These are phyloP conservation scores for Cucumis sativus DNA, from an alignment of 306 rosid species.

Conservation along the genomic window DNA sequence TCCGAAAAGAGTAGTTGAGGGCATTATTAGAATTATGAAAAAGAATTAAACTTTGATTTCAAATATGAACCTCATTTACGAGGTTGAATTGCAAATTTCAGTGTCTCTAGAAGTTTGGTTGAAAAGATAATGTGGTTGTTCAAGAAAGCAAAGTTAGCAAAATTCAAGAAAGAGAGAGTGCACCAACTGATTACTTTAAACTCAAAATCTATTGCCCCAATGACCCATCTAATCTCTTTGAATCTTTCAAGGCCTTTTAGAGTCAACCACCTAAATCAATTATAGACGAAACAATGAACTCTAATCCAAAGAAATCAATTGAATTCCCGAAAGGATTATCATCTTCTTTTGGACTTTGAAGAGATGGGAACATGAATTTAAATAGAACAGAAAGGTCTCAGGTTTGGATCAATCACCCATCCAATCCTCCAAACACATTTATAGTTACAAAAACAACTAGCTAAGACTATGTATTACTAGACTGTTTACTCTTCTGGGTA, in stretches of 20 bases:
- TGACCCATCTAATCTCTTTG: not conserved
- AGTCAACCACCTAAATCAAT: not conserved
- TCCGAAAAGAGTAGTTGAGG: not conserved
- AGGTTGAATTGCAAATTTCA: not conserved
- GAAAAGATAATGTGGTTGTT: constrained; percentile 1
- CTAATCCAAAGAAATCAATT: not conserved
- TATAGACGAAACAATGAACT: not conserved
- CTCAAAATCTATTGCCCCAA: not conserved
- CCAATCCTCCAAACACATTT: not conserved
- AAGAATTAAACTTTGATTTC: not conserved
- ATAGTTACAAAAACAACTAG: not conserved
- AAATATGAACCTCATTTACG: not conserved
- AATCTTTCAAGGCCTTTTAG: not conserved
- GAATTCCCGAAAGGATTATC: not conserved
- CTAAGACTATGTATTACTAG: not conserved
- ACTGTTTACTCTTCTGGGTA: not conserved
- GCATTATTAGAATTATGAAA: not conserved
- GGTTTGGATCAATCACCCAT: not conserved
- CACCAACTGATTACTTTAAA: not conserved
- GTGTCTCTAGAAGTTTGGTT: not conserved
- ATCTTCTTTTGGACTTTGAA: not conserved
- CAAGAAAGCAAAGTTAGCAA: not conserved
- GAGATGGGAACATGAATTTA: not conserved
- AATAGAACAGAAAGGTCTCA: not conserved
- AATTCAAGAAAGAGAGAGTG: not conserved